Percentiles rank a stretch among this genome's conserved stretches.
Evolutionary conservation across 148 eudicot species (phyloP).

Genomic region (Rhododendron ferrugineum): DNA sequence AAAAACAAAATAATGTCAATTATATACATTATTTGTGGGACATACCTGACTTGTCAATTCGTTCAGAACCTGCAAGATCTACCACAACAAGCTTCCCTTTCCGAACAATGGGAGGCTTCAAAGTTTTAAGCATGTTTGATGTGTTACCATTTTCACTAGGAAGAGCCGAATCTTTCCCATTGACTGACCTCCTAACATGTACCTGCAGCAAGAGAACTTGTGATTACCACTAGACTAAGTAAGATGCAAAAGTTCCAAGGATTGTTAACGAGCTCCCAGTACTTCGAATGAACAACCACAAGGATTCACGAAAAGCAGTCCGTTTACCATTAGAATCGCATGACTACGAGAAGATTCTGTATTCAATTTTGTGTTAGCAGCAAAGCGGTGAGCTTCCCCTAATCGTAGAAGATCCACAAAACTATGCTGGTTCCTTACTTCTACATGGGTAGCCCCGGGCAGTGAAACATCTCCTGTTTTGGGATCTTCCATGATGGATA

Average conservation of each 20-base stretch:
- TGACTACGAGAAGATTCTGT: conserved; percentile 96
- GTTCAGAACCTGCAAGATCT: conserved; percentile 95
- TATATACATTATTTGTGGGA: neutral
- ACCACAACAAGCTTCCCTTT: conserved; percentile 81
- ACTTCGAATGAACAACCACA: conserved; percentile 3
- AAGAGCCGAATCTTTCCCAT: conserved; percentile 44
- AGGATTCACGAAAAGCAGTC: conserved; percentile 6
- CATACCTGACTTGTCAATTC: conserved; percentile 83
- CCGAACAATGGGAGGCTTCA: conserved; percentile 61
- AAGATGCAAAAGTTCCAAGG: neutral
- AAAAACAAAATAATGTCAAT: neutral
- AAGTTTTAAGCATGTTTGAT: conserved; percentile 37
- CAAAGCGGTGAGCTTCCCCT: conserved; percentile 93
- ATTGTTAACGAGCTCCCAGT: neutral
- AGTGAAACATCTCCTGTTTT: conserved; percentile 82
- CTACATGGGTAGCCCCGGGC: conserved; percentile 73
- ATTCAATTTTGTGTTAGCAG: conserved; percentile 89
- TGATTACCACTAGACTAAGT: conserved; percentile 1
- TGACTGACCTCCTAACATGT: conserved; percentile 58
- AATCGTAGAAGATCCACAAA: conserved; percentile 63
- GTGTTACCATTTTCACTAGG: conserved; percentile 49
- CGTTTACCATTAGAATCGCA: conserved; percentile 76
- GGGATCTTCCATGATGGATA: conserved; percentile 73
- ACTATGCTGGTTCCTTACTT: conserved; percentile 68
- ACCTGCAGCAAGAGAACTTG: conserved; percentile 37